Percentiles rank a stretch among this genome's conserved stretches.
phyloP scores from a whole-genome alignment of 164 flowering plant species.

The Taxillus chinensis region DNA sequence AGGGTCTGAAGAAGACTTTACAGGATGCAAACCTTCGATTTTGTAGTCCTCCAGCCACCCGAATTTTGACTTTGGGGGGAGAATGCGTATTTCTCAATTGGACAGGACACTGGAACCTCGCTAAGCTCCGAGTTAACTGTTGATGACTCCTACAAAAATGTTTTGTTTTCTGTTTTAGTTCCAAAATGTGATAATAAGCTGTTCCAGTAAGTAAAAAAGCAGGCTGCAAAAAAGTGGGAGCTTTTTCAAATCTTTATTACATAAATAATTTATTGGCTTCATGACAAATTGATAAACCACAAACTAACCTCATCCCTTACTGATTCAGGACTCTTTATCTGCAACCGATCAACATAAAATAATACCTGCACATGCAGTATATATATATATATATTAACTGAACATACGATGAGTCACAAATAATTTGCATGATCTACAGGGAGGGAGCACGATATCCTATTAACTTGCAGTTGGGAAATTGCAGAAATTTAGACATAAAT shows the following conservation, averaged over 20 bases:
- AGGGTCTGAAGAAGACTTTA: constrained; percentile 1
- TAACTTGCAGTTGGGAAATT: not conserved
- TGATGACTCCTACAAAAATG: constrained; percentile 19
- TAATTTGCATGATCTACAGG: not conserved
- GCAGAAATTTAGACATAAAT: not conserved
- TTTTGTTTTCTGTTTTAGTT: not conserved
- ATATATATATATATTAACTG: not conserved
- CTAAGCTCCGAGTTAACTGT: constrained; percentile 10
- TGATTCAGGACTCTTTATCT: constrained; percentile 27
- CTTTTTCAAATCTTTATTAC: not conserved
- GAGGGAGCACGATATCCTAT: not conserved
- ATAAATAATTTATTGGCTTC: not conserved
- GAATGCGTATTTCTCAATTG: constrained; percentile 38
- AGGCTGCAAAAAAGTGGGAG: too few species aligned
- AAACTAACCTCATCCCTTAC: constrained; percentile 26
- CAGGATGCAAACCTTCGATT: constrained; percentile 47
- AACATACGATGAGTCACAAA: not conserved
- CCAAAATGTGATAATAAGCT: not conserved
- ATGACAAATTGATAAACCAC: not conserved
- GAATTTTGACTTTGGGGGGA: constrained; percentile 18
- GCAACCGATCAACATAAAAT: constrained; percentile 39
- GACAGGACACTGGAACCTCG: constrained; percentile 9
- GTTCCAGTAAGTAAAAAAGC: too few species aligned
- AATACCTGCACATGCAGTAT: constrained; percentile 35
- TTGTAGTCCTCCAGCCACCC: constrained; percentile 61